Evolutionary conservation across 2,329 filamentous ascomycete species (phyloP).

Genomic region (Botrytis tulipae): DNA sequence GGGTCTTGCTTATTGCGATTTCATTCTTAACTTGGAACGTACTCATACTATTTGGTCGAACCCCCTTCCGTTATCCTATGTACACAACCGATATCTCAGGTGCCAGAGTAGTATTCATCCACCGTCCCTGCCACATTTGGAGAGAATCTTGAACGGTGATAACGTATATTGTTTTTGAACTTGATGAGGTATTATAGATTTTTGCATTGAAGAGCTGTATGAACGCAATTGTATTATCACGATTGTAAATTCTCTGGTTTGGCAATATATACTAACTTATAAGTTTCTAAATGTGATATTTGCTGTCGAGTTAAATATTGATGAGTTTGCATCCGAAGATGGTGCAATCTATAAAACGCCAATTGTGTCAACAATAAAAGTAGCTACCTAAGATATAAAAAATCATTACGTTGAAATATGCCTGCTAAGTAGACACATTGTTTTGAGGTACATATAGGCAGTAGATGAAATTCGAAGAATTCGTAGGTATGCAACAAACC

Average conservation of each 20-base stretch:
- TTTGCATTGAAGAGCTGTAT: neutral
- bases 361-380: neutral
- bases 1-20: neutral
- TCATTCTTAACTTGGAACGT: neutral
- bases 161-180: neutral
- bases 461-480: neutral
- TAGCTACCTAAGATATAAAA: accelerated
- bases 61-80: neutral
- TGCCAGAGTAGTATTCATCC: neutral
- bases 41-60: neutral
- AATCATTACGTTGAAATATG: neutral
- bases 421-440: neutral
- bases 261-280: neutral
- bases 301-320: neutral
- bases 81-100: neutral
- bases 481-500: neutral
- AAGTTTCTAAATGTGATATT: neutral
- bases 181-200: neutral
- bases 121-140: neutral
- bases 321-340: neutral
- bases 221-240: neutral
- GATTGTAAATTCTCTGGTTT: neutral
- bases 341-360: neutral
- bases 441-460: neutral
- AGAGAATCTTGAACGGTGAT: neutral